Conservation (phyloP, 768 basidiomycete genomes). For the Botryobasidium botryosum region DNA sequence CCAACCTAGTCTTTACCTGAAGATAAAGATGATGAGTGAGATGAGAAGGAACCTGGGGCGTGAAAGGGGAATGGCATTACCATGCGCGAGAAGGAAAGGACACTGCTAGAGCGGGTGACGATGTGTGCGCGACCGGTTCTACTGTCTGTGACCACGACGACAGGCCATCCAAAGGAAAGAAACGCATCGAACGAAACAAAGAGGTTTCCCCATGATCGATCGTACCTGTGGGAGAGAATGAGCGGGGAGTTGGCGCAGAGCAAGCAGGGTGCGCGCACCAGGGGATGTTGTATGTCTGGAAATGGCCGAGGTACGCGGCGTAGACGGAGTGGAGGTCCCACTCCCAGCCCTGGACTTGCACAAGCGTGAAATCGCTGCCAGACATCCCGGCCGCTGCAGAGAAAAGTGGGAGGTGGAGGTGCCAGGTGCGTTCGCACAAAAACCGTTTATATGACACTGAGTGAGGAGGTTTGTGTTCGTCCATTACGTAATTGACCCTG, state of each 20-base stretch:
- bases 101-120: slow-evolving; percentile 53
- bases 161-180: slow-evolving; percentile 69
- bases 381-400: background rate
- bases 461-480: background rate
- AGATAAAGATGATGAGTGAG: background rate
- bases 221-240: slow-evolving; percentile 37
- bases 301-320: slow-evolving; percentile 63
- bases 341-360: slow-evolving; percentile 39
- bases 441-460: background rate
- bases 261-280: slow-evolving; percentile 28
- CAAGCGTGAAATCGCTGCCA: slow-evolving; percentile 5
- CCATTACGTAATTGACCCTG: background rate
- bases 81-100: slow-evolving; percentile 69
- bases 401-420: background rate
- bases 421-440: background rate
- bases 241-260: background rate
- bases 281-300: slow-evolving; percentile 48
- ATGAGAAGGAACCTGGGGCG: slow-evolving; percentile 26
- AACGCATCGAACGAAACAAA: slow-evolving; percentile 70
- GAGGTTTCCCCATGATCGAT: slow-evolving; percentile 60
- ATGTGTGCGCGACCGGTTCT: slow-evolving; percentile 61
- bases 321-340: slow-evolving; percentile 70
- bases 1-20: background rate
- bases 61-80: slow-evolving; percentile 69
- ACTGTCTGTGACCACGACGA: slow-evolving; percentile 55